Percentiles rank a stretch among this genome's conserved stretches.
These are phyloP conservation scores for Auricularia auricula-judae DNA, from an alignment of 768 basidiomycete species.

Conservation along the genomic window DNA sequence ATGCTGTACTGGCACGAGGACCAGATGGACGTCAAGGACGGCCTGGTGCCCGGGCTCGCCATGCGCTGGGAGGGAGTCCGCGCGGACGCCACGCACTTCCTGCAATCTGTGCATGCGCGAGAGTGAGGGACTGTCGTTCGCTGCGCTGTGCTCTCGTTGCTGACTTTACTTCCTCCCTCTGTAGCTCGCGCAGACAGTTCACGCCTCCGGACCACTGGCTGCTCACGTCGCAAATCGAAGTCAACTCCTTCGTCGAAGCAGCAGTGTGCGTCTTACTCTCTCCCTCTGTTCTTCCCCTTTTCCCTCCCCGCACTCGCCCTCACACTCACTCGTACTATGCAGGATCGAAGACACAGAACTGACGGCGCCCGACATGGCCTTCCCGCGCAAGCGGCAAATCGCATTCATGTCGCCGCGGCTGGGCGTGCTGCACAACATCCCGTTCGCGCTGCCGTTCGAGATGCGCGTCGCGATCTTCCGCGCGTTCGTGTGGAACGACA, in stretches of 20 bases:
- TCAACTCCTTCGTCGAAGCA: constrained; percentile 71
- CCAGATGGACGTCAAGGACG: constrained; percentile 27
- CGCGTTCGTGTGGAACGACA: constrained; percentile 64
- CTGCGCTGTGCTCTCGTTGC: too few species aligned
- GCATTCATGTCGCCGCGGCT: constrained; percentile 74
- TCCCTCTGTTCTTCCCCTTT: too few species aligned
- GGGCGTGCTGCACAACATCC: constrained; percentile 88
- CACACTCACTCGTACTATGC: constrained; percentile 1
- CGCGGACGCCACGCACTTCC: constrained; percentile 63
- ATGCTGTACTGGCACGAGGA: constrained; percentile 60
- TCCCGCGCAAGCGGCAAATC: constrained; percentile 47
- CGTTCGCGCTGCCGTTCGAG: constrained; percentile 89
- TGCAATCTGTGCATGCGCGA: constrained; percentile 75
- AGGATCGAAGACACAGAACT: constrained; percentile 54
- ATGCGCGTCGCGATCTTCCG: constrained; percentile 85
- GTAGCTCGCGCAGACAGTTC: constrained; percentile 75
- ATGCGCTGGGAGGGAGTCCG: constrained; percentile 60
- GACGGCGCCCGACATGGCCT: constrained; percentile 6
- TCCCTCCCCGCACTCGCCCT: neutral
- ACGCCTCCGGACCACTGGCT: constrained; percentile 81
- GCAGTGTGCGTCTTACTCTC: constrained; percentile 46
- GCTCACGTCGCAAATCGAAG: constrained; percentile 44
- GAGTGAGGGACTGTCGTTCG: constrained; percentile 46
- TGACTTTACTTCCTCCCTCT: neutral
- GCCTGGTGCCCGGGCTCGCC: constrained; percentile 29